Conservation (phyloP, 495 filamentous ascomycete genomes). For the Achaetomiella virescens region DNA sequence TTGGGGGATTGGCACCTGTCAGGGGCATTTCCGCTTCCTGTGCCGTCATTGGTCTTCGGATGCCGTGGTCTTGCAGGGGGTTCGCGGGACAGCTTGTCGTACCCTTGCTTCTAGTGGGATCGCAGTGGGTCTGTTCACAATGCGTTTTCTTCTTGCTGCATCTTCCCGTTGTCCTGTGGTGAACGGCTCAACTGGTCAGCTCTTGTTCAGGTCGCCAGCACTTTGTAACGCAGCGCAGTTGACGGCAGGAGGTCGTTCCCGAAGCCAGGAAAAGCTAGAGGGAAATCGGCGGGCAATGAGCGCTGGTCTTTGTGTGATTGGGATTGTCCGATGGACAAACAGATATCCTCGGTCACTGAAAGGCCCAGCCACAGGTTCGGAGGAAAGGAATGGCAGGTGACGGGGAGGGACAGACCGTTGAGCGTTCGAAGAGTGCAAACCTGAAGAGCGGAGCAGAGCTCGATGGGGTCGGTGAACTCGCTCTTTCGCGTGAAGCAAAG, state of each 20-base stretch:
- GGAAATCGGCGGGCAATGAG: no score
- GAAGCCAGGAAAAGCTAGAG: background rate
- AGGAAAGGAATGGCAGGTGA: background rate
- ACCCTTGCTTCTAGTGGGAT: conserved; percentile 13
- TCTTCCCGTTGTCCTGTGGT: conserved; percentile 8
- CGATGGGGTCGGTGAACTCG: no score
- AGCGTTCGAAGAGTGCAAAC: no score
- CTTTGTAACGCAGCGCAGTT: conserved; percentile 9
- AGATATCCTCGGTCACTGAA: no score
- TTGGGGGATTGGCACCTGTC: background rate
- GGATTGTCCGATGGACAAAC: no score
- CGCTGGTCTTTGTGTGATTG: no score
- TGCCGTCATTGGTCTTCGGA: conserved; percentile 20
- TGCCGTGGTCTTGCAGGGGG: conserved; percentile 11
- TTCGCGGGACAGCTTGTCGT: conserved; percentile 6
- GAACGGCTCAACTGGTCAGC: background rate
- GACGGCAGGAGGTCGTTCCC: background rate
- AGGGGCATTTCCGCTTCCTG: conserved; percentile 13
- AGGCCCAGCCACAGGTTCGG: background rate
- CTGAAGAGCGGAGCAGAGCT: no score
- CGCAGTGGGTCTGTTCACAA: background rate
- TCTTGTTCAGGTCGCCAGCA: conserved; percentile 8
- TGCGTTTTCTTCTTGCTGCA: conserved; percentile 9
- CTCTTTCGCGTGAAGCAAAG: no score
- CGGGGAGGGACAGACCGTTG: no score